Evolutionary conservation across 441 rosid genomes (phyloP).

Genomic region (Breynia disticha): DNA sequence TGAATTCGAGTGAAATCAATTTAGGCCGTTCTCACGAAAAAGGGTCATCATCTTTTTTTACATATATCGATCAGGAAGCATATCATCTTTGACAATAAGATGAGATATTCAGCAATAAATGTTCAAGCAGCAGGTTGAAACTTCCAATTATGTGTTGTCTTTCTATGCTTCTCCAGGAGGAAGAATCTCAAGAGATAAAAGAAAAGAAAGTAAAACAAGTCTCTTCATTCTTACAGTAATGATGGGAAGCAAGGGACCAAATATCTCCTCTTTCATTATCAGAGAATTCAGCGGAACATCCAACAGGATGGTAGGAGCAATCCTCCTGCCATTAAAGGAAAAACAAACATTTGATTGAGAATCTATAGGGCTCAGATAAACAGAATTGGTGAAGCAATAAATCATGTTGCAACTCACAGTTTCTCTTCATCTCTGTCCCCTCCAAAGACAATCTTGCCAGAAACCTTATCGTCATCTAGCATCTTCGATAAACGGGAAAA

Average conservation of each 20-base stretch:
- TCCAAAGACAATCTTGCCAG: slow-evolving; percentile 67
- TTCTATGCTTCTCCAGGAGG: not conserved
- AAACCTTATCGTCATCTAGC: slow-evolving; percentile 76
- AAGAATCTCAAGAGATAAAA: not conserved
- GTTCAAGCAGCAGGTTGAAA: not conserved
- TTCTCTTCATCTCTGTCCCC: slow-evolving; percentile 63
- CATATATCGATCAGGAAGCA: no score
- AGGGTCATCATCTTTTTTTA: no score
- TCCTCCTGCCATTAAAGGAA: slow-evolving; percentile 36
- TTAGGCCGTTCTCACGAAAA: no score
- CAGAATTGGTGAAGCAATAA: slow-evolving; percentile 6
- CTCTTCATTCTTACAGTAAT: slow-evolving; percentile 29
- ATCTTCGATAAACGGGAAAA: slow-evolving; percentile 65
- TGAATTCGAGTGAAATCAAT: no score
- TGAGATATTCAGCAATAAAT: not conserved
- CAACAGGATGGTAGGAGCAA: slow-evolving; percentile 62
- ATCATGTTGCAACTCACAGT: slow-evolving; percentile 45
- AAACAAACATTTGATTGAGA: slow-evolving; percentile 2
- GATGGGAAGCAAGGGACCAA: slow-evolving; percentile 79
- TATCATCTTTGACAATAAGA: not conserved
- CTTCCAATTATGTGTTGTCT: no score
- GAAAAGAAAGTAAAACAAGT: not conserved
- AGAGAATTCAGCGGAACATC: slow-evolving; percentile 53
- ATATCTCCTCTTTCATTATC: slow-evolving; percentile 72
- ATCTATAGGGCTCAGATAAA: slow-evolving; percentile 6